Evolutionary conservation across 2,329 filamentous ascomycete genomes (phyloP).

Genomic region (Sporothrix schenckii): DNA sequence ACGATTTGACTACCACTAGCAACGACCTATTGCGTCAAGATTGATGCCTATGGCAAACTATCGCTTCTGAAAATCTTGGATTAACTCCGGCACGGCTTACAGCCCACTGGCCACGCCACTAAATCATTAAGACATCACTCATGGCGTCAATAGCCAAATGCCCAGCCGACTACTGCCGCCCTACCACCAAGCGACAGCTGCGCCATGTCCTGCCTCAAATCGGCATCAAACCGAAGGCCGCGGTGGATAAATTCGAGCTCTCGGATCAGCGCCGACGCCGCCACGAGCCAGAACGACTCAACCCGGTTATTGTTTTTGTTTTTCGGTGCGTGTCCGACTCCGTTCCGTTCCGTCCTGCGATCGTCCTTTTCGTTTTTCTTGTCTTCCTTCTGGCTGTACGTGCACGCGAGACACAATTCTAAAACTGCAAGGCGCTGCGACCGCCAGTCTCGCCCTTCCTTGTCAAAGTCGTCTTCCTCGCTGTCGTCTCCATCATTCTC

Average conservation of each 20-base stretch:
- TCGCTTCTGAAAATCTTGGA: background rate
- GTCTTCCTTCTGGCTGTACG: constrained; percentile 28
- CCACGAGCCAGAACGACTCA: constrained; percentile 43
- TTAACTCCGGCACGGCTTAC: background rate
- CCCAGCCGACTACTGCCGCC: background rate
- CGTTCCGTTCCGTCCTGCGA: background rate
- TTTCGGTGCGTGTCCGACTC: background rate
- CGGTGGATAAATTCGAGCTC: constrained; percentile 37
- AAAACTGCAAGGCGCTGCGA: constrained; percentile 35
- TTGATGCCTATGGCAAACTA: background rate
- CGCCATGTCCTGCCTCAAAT: constrained; percentile 24
- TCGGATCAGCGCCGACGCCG: constrained; percentile 40
- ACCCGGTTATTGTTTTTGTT: constrained; percentile 30
- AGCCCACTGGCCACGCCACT: background rate
- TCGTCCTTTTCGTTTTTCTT: constrained; percentile 13
- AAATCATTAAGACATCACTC: background rate
- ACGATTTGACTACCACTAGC: background rate
- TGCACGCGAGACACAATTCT: constrained; percentile 42
- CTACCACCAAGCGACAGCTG: constrained; percentile 15
- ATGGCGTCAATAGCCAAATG: background rate
- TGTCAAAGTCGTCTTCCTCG: background rate
- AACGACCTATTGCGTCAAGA: background rate
- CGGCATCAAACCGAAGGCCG: background rate
- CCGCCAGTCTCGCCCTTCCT: constrained; percentile 26
- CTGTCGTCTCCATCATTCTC: background rate